A percentile compares a stretch with the other conserved stretches of the same genome.
Evolutionary conservation across 305 asterid species (phyloP).

Genomic region (Fraxinus xanthoxyloides): DNA sequence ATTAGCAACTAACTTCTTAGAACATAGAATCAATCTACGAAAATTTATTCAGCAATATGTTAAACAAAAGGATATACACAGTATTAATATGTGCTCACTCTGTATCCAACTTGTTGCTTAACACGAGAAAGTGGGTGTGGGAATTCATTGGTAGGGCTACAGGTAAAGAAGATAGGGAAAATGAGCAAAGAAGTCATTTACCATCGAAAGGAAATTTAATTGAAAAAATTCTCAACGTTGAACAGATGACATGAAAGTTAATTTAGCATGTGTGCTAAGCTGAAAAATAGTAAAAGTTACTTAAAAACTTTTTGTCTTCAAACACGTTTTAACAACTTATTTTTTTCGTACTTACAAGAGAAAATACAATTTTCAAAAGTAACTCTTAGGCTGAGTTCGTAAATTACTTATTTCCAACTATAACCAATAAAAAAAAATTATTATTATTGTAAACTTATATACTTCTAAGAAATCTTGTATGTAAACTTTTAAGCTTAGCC

Average conservation of each 20-base stretch:
- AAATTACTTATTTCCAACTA: neutral
- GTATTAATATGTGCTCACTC: slow-evolving; percentile 49
- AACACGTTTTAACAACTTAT: neutral
- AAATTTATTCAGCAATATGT: neutral
- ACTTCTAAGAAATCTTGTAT: neutral
- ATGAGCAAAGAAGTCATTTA: neutral
- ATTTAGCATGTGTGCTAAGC: neutral
- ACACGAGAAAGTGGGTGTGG: slow-evolving; percentile 98
- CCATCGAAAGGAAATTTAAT: neutral
- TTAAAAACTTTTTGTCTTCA: neutral
- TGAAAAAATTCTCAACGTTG: neutral
- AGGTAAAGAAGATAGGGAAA: slow-evolving; percentile 11
- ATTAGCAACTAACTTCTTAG: slow-evolving; percentile 15
- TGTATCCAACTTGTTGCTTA: slow-evolving; percentile 68
- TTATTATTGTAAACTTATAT: neutral
- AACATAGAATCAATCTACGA: neutral
- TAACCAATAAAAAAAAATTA: neutral
- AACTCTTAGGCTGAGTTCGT: neutral
- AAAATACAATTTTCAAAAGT: neutral
- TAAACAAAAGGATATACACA: slow-evolving; percentile 4
- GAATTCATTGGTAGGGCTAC: slow-evolving; percentile 87
- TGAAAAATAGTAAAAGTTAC: neutral
- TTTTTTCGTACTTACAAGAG: neutral
- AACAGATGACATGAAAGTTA: neutral
- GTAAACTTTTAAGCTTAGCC: neutral